phyloP scores from a whole-genome alignment of 768 basidiomycete genomes.

The Mycena albidolilacea region DNA sequence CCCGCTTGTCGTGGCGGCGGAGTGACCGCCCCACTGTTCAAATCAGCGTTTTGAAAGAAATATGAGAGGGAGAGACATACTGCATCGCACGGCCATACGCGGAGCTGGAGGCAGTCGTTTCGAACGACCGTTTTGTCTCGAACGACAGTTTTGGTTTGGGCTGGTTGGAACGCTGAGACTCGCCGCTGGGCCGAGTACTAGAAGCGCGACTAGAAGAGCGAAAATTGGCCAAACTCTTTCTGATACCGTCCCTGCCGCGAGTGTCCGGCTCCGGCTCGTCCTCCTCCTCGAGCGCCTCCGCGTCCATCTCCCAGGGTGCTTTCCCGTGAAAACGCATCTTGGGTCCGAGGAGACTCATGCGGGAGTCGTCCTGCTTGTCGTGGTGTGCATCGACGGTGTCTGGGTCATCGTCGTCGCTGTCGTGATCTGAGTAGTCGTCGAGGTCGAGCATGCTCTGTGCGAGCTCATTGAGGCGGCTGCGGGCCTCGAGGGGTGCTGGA shows the following conservation, averaged over 20 bases:
- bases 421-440: conserved; percentile 65
- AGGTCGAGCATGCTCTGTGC: conserved; percentile 70
- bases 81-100: conserved; percentile 63
- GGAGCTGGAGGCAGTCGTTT: conserved; percentile 54
- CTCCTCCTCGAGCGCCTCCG: conserved; percentile 60
- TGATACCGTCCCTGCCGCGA: conserved; percentile 53
- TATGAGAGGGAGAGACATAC: conserved; percentile 57
- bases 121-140: conserved; percentile 55
- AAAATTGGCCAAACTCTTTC: conserved; percentile 61
- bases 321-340: conserved; percentile 87
- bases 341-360: conserved; percentile 85
- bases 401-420: conserved; percentile 53
- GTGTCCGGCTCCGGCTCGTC: conserved; percentile 64
- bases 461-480: conserved; percentile 61
- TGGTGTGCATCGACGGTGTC: conserved; percentile 58
- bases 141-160: conserved; percentile 69
- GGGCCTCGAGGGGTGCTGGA: conserved; percentile 43
- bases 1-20: conserved; percentile 37
- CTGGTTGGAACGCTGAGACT: conserved; percentile 68
- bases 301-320: conserved; percentile 86
- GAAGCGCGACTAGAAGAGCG: conserved; percentile 60
- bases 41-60: too few species aligned
- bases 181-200: conserved; percentile 71
- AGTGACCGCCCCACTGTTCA: background rate
- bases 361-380: conserved; percentile 60